phyloP scores from a whole-genome alignment of 2,329 filamentous ascomycete genomes.

The Chrysoporthe deuterocubensis region DNA sequence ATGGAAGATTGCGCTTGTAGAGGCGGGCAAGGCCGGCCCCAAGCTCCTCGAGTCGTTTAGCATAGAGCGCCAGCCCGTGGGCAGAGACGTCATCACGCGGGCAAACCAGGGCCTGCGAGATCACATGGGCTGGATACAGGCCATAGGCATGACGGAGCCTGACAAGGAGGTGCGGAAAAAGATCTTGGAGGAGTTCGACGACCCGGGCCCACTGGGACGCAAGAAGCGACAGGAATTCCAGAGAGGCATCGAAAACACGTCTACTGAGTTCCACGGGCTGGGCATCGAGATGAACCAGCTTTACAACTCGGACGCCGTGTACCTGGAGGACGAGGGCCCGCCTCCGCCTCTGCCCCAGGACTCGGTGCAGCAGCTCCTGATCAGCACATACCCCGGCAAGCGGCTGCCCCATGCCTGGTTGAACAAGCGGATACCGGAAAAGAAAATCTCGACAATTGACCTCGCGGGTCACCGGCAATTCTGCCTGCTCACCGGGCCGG shows the following conservation, averaged over 20 bases:
- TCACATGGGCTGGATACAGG: conserved; percentile 50
- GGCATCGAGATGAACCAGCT: conserved; percentile 64
- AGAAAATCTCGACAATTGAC: conserved; percentile 61
- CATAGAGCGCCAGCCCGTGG: conserved; percentile 54
- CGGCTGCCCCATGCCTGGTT: conserved; percentile 68
- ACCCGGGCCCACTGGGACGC: conserved; percentile 42
- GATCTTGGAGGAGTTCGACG: conserved; percentile 47
- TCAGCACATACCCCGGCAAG: conserved; percentile 61
- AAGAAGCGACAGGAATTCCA: conserved; percentile 45
- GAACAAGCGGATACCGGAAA: conserved; percentile 49
- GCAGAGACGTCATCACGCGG: conserved; percentile 51
- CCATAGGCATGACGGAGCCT: conserved; percentile 48
- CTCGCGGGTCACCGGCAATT: conserved; percentile 61
- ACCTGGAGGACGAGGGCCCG: conserved; percentile 49
- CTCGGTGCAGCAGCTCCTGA: conserved; percentile 46
- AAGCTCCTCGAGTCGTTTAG: conserved; percentile 49
- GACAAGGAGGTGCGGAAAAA: conserved; percentile 44
- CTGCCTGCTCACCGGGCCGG: conserved; percentile 56
- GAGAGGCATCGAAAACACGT: conserved; percentile 46
- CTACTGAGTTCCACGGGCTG: conserved; percentile 57
- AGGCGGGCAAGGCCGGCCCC: conserved; percentile 42
- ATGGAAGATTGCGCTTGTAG: conserved; percentile 58
- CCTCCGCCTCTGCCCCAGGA: conserved; percentile 39
- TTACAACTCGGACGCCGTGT: conserved; percentile 52
- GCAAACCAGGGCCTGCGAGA: conserved; percentile 62